Evolutionary conservation across 1,139 yeast species (phyloP), one percentile per base, ranked within the genome.

Genomic region (Yamadazyma friedrichii): DNA sequence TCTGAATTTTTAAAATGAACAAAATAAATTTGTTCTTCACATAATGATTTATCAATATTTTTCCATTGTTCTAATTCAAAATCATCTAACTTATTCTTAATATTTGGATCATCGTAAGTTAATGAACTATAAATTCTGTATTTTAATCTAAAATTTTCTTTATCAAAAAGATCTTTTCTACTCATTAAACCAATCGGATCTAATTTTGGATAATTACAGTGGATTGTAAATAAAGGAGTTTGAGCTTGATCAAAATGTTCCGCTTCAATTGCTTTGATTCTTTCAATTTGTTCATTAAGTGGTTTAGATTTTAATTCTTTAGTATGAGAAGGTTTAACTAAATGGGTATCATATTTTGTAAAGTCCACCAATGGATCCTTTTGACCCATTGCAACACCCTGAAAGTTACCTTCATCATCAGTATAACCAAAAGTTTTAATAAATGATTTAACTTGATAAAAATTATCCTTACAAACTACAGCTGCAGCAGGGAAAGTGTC

Each of bases 401-500:
- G 60, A 41, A 62, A 67, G 3, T 52, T 44, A 4, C 49, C 51
- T 15, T 52, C 44, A 6, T 52, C 47, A 36, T 62, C 64, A 15
- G 49, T 30, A 41, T 65, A 65, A 1, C 75, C 74, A 35, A 56
- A 44, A 1, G 74, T 63, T 34, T 48, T 47, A 16, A 69, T 63
- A 40, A 49, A 59, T 2, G 70, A 61, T 41, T 53, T 74, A 8
- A 80, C 76, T 53, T 79, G 85, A 53, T 80, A 80, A 40, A 65
- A 78, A 2, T 64, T 61, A 44, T 75, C 68, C 1, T 64, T 59
- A 9, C 71, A 65, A n/a, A 66, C 74, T 38, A 61, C 58, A 1
- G 84, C 82, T 31, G 83, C 85, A 0, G 83, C 76, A 17, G 69
- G 65, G 53, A 79, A 80, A 0, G 87, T 81, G 46, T 81, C 87